Conservation (phyloP, 495 filamentous ascomycete species). For the Aspergillus indologenus region DNA sequence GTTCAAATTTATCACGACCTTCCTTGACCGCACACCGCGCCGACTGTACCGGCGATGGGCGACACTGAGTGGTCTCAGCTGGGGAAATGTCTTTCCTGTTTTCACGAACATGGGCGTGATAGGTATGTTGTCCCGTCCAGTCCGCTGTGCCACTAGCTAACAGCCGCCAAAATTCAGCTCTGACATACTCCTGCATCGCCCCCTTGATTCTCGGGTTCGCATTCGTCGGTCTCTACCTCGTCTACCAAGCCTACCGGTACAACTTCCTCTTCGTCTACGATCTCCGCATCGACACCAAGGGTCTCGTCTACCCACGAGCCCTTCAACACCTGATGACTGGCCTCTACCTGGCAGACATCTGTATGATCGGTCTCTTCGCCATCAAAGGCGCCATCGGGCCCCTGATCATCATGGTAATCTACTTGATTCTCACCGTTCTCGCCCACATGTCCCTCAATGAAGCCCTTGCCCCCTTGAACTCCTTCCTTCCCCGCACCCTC, state of each 20-base stretch:
- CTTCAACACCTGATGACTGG: constrained; percentile 83
- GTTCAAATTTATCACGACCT: constrained; percentile 70
- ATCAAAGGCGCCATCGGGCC: constrained; percentile 68
- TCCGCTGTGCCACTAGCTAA: neutral
- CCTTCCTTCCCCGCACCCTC: constrained; percentile 64
- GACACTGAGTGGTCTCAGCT: constrained; percentile 59
- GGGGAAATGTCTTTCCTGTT: constrained; percentile 82
- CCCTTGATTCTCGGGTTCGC: constrained; percentile 83
- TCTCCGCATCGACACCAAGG: constrained; percentile 78
- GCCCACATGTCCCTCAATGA: constrained; percentile 75
- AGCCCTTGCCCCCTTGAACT: constrained; percentile 69
- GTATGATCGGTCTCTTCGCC: constrained; percentile 82
- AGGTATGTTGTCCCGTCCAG: constrained; percentile 33
- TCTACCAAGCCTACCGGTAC: constrained; percentile 89
- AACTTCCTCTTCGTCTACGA: constrained; percentile 89
- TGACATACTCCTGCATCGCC: constrained; percentile 82
- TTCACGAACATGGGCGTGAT: constrained; percentile 89
- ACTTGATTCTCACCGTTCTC: constrained; percentile 71
- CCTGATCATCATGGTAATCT: constrained; percentile 71
- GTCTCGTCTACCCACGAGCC: constrained; percentile 80
- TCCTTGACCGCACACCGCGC: constrained; percentile 61
- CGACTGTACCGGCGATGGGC: constrained; percentile 62
- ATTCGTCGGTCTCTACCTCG: constrained; percentile 70
- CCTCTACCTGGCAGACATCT: constrained; percentile 77
- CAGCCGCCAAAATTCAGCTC: constrained; percentile 32